These are phyloP conservation scores for Aspergillus affinis DNA, from an alignment of 495 filamentous ascomycete species.

Conservation along the genomic window DNA sequence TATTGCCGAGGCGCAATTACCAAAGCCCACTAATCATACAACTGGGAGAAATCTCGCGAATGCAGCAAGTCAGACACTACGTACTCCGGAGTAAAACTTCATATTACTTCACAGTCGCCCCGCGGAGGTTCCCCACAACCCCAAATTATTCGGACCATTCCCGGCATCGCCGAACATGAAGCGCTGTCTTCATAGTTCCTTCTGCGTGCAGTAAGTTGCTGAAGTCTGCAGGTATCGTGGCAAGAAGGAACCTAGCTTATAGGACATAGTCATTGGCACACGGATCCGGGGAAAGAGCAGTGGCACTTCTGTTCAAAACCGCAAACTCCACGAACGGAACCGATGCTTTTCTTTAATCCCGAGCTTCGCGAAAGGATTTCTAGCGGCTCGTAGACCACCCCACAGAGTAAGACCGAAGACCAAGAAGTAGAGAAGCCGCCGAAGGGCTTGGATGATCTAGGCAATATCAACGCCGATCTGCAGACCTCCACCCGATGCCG, in stretches of 20 bases:
- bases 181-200: too few species aligned
- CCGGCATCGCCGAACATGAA: too few species aligned
- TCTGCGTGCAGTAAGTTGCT: too few species aligned
- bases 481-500: background rate
- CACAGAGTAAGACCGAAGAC: background rate
- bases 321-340: too few species aligned
- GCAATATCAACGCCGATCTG: background rate
- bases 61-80: too few species aligned
- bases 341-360: background rate
- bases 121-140: constrained; percentile 4
- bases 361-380: background rate
- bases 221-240: too few species aligned
- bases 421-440: background rate
- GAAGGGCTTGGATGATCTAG: background rate
- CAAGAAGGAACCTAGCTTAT: too few species aligned
- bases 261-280: too few species aligned
- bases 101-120: background rate
- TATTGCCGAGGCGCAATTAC: background rate
- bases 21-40: background rate
- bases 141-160: background rate
- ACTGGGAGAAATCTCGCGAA: background rate
- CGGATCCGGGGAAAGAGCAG: too few species aligned
- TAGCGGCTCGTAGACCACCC: background rate
- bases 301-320: too few species aligned
- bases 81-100: too few species aligned